Evolutionary conservation across 257 asterid species (phyloP).

Genomic region (Forsythia suspensa): DNA sequence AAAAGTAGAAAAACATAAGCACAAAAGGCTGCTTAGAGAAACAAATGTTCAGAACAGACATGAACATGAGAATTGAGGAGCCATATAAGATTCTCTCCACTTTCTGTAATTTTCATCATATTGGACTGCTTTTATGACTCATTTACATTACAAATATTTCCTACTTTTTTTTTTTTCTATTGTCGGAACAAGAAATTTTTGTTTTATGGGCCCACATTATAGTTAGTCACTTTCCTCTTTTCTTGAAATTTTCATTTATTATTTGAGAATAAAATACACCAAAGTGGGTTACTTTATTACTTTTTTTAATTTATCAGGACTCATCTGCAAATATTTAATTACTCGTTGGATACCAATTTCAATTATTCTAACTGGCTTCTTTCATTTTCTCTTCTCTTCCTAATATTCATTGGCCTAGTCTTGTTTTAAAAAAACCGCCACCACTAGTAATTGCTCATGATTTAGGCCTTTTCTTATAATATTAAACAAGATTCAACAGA

Average conservation of each 20-base stretch:
- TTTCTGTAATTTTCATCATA: slow-evolving; percentile 27
- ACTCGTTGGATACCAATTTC: neutral
- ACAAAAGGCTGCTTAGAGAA: neutral
- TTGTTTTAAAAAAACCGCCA: neutral
- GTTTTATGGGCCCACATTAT: slow-evolving; percentile 28
- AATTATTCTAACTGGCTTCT: neutral
- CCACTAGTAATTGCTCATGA: neutral
- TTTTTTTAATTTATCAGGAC: slow-evolving; percentile 33
- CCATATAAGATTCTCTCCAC: slow-evolving; percentile 32
- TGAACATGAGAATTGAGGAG: slow-evolving; percentile 9
- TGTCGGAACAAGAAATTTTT: slow-evolving; percentile 33
- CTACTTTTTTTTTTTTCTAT: neutral
- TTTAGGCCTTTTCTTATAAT: too few species aligned
- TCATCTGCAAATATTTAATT: slow-evolving; percentile 19
- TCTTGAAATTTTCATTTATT: slow-evolving; percentile 33
- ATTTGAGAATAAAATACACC: slow-evolving; percentile 24
- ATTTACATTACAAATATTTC: slow-evolving; percentile 8
- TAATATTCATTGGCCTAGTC: neutral
- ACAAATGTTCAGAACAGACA: slow-evolving; percentile 19
- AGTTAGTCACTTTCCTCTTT: slow-evolving; percentile 41
- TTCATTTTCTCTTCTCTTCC: neutral
- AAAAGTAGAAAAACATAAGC: neutral
- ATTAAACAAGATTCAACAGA: too few species aligned
- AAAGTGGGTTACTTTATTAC: slow-evolving; percentile 39
- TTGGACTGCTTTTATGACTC: slow-evolving; percentile 33